A percentile compares a stretch with the other conserved stretches of the same genome.
phyloP scores from a whole-genome alignment of 805 yeast species.

The Lipomyces orientalis region DNA sequence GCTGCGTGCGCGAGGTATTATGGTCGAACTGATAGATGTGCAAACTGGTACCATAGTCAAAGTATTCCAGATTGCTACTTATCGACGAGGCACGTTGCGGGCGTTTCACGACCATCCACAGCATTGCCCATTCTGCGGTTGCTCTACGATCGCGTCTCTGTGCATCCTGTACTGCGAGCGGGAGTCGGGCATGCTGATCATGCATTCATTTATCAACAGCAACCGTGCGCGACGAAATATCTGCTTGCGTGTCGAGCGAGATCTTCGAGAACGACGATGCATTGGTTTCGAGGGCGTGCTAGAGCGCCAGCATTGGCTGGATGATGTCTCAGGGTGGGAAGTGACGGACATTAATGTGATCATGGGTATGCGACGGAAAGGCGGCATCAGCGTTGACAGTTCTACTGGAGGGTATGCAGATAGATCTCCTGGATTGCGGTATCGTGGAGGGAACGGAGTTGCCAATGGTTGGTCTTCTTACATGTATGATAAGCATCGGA shows the following conservation, averaged over 20 bases:
- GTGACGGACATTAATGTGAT: slow-evolving; percentile 76
- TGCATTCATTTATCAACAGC: slow-evolving; percentile 76
- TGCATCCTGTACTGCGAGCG: slow-evolving; percentile 76
- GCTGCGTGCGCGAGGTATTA: slow-evolving; percentile 59
- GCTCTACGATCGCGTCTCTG: slow-evolving; percentile 76
- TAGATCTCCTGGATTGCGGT: not conserved
- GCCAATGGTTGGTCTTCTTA: not conserved
- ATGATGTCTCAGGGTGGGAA: slow-evolving; percentile 77
- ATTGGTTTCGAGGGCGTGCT: slow-evolving; percentile 77
- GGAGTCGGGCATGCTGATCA: slow-evolving; percentile 56
- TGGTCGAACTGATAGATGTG: slow-evolving; percentile 74
- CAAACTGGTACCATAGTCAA: slow-evolving; percentile 76
- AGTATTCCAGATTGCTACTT: slow-evolving; percentile 64
- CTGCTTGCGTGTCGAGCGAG: slow-evolving; percentile 89
- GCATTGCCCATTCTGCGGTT: slow-evolving; percentile 90
- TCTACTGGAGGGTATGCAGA: not conserved
- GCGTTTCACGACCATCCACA: slow-evolving; percentile 85
- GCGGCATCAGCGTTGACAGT: not conserved
- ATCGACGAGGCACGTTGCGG: slow-evolving; percentile 62
- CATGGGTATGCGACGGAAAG: slow-evolving; percentile 61
- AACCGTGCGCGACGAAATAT: slow-evolving; percentile 79
- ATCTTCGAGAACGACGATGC: slow-evolving; percentile 88
- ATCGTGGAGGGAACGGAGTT: slow-evolving; percentile 1
- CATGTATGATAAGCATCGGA: not conserved
- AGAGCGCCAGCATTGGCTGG: slow-evolving; percentile 72